phyloP scores from a whole-genome alignment of 1,284 basidiomycete species.

The Irpex sp. region DNA sequence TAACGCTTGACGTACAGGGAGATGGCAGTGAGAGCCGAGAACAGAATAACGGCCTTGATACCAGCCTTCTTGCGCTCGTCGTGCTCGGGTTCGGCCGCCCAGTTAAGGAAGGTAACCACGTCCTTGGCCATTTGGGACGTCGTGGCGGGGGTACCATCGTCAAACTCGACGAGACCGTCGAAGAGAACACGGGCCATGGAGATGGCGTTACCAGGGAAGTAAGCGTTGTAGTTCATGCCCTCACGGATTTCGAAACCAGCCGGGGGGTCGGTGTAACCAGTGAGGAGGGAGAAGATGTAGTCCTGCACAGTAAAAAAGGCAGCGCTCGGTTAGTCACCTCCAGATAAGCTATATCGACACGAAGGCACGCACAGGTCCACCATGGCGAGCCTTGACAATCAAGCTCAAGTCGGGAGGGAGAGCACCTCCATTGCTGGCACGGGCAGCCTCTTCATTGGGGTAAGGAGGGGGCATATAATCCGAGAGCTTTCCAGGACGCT shows the following conservation, averaged over 20 bases:
- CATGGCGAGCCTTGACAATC: slow-evolving; percentile 98
- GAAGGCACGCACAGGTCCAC: slow-evolving; percentile 70
- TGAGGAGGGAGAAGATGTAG: slow-evolving; percentile 95
- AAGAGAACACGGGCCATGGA: slow-evolving; percentile 98
- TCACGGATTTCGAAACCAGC: slow-evolving; percentile 96
- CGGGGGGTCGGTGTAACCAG: slow-evolving; percentile 95
- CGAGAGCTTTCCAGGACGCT: slow-evolving; percentile 93
- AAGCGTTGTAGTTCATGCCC: slow-evolving; percentile 97
- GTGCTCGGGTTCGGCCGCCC: slow-evolving; percentile 96
- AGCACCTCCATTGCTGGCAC: slow-evolving; percentile 91
- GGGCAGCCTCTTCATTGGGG: slow-evolving; percentile 97
- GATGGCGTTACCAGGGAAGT: slow-evolving; percentile 96
- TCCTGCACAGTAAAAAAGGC: slow-evolving; percentile 50
- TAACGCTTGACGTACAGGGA: slow-evolving; percentile 90
- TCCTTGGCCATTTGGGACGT: slow-evolving; percentile 99
- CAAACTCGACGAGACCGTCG: slow-evolving; percentile 93
- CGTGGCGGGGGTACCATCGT: slow-evolving; percentile 95
- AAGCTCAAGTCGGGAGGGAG: slow-evolving; percentile 96
- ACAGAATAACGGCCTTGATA: slow-evolving; percentile 87
- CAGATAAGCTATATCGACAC: neutral
- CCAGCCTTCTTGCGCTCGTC: slow-evolving; percentile 97
- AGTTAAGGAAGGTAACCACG: slow-evolving; percentile 90
- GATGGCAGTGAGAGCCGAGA: slow-evolving; percentile 78
- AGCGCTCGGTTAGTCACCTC: neutral
- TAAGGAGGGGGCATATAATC: slow-evolving; percentile 97